A percentile compares a stretch with the other conserved stretches of the same genome.
phyloP scores from a whole-genome alignment of 2,329 filamentous ascomycete genomes.

The Hirsutella rhossiliensis region DNA sequence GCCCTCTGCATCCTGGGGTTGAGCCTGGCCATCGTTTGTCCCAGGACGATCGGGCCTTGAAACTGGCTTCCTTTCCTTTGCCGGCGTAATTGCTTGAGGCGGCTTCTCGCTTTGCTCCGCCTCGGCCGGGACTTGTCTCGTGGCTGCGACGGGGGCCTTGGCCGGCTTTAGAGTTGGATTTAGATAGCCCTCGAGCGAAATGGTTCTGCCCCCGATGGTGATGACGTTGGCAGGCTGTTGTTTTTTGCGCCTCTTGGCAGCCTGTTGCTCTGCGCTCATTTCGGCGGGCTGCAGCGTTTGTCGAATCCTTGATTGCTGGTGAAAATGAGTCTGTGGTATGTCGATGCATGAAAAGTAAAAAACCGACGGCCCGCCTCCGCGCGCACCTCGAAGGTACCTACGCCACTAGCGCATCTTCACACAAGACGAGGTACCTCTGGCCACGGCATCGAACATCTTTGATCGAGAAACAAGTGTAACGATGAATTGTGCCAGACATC shows the following conservation, averaged over 20 bases:
- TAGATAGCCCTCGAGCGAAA: slow-evolving; percentile 38
- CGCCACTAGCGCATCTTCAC: too few species aligned
- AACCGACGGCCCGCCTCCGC: too few species aligned
- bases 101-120: background rate
- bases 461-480: too few species aligned
- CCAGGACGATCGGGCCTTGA: background rate
- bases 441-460: too few species aligned
- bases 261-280: slow-evolving; percentile 5
- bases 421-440: too few species aligned
- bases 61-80: background rate
- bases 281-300: background rate
- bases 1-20: slow-evolving; percentile 14
- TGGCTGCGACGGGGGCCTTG: slow-evolving; percentile 5
- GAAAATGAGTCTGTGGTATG: too few species aligned
- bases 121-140: background rate
- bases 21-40: slow-evolving; percentile 5
- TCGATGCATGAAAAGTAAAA: too few species aligned
- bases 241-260: slow-evolving; percentile 26
- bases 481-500: too few species aligned
- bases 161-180: slow-evolving; percentile 18
- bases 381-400: too few species aligned
- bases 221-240: slow-evolving; percentile 22
- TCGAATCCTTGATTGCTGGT: too few species aligned
- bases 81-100: background rate
- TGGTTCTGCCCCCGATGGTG: slow-evolving; percentile 33